Evolutionary conservation across 108 stramenopile genomes (phyloP).

Genomic region (Aurantiochytrium sp.): DNA sequence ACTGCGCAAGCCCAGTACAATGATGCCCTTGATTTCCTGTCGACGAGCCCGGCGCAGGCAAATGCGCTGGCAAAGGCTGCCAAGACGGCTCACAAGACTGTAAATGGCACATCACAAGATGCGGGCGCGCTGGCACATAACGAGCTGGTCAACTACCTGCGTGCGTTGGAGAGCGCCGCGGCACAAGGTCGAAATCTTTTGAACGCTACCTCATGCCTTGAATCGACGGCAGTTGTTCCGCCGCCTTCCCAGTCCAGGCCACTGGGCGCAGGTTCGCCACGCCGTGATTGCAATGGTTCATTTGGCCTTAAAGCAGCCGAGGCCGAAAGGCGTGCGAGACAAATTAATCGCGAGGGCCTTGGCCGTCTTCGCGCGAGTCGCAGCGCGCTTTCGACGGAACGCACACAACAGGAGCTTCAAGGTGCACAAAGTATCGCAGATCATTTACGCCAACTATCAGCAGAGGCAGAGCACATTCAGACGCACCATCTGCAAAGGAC

Average conservation of each 20-base stretch:
- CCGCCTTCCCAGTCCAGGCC: neutral
- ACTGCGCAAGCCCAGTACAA: neutral
- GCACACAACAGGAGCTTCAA: neutral
- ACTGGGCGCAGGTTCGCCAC: neutral
- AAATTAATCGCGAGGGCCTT: neutral
- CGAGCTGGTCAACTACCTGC: neutral
- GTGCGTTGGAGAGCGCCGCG: neutral
- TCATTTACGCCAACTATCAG: neutral
- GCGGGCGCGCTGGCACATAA: neutral
- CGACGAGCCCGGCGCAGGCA: neutral
- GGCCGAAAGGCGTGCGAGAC: neutral
- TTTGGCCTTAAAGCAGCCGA: neutral
- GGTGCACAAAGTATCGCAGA: neutral
- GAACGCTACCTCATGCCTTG: neutral
- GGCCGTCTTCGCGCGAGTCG: neutral
- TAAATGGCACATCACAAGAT: neutral
- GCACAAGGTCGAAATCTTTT: neutral
- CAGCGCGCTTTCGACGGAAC: neutral
- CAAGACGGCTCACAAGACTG: neutral
- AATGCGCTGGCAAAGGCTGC: neutral
- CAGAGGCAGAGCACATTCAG: neutral
- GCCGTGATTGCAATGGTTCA: neutral
- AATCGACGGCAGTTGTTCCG: neutral
- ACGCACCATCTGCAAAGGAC: neutral
- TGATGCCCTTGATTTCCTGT: neutral